These are phyloP conservation scores for Auriscalpium microsporum DNA, from an alignment of 768 basidiomycete genomes.

Conservation along the genomic window DNA sequence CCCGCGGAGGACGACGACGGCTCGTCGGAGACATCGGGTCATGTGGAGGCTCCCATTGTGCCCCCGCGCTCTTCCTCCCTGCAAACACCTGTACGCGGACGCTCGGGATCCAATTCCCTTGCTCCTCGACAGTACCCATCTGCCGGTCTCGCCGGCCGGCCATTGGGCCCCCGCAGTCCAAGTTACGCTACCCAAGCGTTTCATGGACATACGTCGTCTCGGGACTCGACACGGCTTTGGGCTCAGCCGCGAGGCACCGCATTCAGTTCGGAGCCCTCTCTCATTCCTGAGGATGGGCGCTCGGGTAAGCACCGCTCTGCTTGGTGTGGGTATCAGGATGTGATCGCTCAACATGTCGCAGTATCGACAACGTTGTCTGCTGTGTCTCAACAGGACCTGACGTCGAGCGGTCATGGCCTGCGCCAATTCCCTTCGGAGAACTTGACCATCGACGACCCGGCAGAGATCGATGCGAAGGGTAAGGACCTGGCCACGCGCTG, in stretches of 20 bases:
- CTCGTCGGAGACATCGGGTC: constrained; percentile 13
- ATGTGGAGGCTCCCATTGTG: constrained; percentile 24
- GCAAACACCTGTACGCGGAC: constrained; percentile 24
- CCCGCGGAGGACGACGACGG: constrained; percentile 13
- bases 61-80: constrained; percentile 47
- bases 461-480: constrained; percentile 55
- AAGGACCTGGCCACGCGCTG: constrained; percentile 69
- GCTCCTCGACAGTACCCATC: constrained; percentile 13
- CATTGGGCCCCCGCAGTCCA: constrained; percentile 16
- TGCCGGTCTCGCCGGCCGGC: constrained; percentile 13
- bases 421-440: constrained; percentile 31
- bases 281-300: constrained; percentile 50
- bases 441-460: constrained; percentile 33
- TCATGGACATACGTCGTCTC: constrained; percentile 30
- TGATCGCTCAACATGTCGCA: constrained; percentile 10
- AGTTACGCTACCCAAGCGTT: constrained; percentile 23
- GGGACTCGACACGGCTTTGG: constrained; percentile 39
- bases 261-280: constrained; percentile 77
- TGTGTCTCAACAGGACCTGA: constrained; percentile 48
- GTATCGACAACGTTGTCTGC: constrained; percentile 20
- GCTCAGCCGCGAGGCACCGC: constrained; percentile 66
- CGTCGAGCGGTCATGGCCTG: constrained; percentile 39
- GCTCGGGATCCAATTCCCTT: constrained; percentile 12
- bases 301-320: constrained; percentile 32
- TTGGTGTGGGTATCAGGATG: constrained; percentile 7